Evolutionary conservation across 1,284 basidiomycete genomes (phyloP).

Genomic region (Microbotryomycetes sp.): DNA sequence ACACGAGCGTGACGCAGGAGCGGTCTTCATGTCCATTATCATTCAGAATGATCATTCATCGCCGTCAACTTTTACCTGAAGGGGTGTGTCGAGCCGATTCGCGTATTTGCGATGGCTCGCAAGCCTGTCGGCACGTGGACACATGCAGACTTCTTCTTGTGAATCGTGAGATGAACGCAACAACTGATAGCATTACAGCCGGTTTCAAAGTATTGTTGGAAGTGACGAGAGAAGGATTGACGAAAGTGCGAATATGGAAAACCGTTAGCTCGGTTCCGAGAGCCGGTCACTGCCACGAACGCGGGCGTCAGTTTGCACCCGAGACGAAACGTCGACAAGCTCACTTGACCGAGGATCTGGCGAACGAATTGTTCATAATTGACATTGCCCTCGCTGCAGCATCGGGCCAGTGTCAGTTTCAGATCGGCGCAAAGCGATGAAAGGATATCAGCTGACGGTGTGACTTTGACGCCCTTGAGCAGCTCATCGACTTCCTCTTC

Average conservation of each 20-base stretch:
- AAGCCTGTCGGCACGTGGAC: no score
- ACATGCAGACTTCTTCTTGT: no score
- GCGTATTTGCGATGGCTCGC: background rate
- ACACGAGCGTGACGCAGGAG: background rate
- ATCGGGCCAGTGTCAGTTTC: background rate
- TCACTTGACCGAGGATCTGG: slow-evolving; percentile 69
- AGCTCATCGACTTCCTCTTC: slow-evolving; percentile 98
- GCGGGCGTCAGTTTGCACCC: no score
- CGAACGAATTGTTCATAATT: slow-evolving; percentile 96
- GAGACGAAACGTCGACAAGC: no score
- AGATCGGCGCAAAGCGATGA: background rate
- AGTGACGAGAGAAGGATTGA: no score
- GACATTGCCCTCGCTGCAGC: slow-evolving; percentile 79
- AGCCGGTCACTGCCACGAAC: no score
- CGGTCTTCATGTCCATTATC: background rate
- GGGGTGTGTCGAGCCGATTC: background rate
- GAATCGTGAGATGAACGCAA: no score
- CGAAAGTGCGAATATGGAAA: no score
- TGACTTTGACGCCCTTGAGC: slow-evolving; percentile 85
- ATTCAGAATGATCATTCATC: background rate
- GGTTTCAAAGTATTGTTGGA: no score
- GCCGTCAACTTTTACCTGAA: background rate
- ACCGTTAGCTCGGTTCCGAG: no score
- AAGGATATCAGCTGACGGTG: slow-evolving; percentile 53
- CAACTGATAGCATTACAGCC: no score